Evolutionary conservation across 208 protist genomes (phyloP), one percentile per base, ranked within the genome.

Genomic region (Crithidia thermophila): DNA sequence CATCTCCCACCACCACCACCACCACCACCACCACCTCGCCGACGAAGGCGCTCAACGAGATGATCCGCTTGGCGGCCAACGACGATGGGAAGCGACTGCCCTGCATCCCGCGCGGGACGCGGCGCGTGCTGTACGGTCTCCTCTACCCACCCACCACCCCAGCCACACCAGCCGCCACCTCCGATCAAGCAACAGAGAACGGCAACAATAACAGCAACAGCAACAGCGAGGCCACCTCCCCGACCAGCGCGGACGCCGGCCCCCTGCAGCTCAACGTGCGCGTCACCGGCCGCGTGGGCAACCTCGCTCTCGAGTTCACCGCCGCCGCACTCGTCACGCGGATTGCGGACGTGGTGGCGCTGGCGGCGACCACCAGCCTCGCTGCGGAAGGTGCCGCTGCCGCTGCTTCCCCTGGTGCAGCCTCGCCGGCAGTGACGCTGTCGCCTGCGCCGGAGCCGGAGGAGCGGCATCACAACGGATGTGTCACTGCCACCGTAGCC

Each of bases 291-390:
- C 60, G 79, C 6, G 72, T 93, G 21, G 87, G 87, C 20, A 57
- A 73, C 8, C 40, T 56, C 3, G 40, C 80, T 6, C 36, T 91
- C 20, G 90, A 95, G 72, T 91, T 81, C 74, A 80, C 77, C 39
- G 84, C 73, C 40, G 31, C 59, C 10, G 50, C 51, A 14, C 64
- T 61, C 40, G 16, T 81, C 28, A 63, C 57, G 14, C 57, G 42
- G n/a, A 18, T 51, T 1, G 42, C 14, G 18, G 57, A 63, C 37
- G 57, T n/a, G 25, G 27, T 49, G 18, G 8, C 52, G 1, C 36
- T 27, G 6, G n/a, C 52, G 5, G 47, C 47, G 47, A 25, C 47
- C 16, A 53, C 47, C n/a, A n/a, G n/a, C n/a, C n/a, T n/a, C n/a
- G n/a, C n/a, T n/a, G n/a, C 28, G 78, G 59, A 34, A 28, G 45